Conservation (phyloP, 2,329 filamentous ascomycete genomes). For the Diaporthe nobilis region DNA sequence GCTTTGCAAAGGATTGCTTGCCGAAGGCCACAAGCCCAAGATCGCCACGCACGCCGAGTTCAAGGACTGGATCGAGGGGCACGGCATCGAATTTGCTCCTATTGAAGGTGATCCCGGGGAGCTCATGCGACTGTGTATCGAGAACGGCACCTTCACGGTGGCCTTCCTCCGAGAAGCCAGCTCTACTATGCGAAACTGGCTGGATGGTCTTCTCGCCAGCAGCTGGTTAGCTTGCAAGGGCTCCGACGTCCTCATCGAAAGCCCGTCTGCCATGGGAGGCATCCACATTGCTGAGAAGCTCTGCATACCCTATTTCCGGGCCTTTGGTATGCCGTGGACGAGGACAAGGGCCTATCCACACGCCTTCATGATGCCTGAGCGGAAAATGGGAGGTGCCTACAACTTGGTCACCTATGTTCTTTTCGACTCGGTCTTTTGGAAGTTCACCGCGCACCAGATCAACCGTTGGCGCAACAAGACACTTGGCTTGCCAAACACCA, state of each 20-base stretch:
- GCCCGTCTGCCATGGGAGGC: slow-evolving; percentile 95
- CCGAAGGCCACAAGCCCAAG: slow-evolving; percentile 86
- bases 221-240: slow-evolving; percentile 88
- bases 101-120: slow-evolving; percentile 94
- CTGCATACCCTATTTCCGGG: slow-evolving; percentile 93
- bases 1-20: slow-evolving; percentile 89
- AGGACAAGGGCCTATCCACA: slow-evolving; percentile 95
- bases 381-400: slow-evolving; percentile 95
- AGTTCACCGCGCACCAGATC: slow-evolving; percentile 89
- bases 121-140: slow-evolving; percentile 95
- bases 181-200: slow-evolving; percentile 91
- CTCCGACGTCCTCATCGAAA: slow-evolving; percentile 92
- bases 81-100: slow-evolving; percentile 92
- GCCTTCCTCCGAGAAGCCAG: slow-evolving; percentile 92
- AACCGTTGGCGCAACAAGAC: slow-evolving; percentile 92
- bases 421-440: slow-evolving; percentile 98
- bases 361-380: slow-evolving; percentile 92
- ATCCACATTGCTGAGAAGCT: slow-evolving; percentile 98
- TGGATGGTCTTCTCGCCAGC: slow-evolving; percentile 87
- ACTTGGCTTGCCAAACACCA: slow-evolving; percentile 84
- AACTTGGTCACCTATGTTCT: slow-evolving; percentile 96
- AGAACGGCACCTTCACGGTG: slow-evolving; percentile 96
- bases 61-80: slow-evolving; percentile 87
- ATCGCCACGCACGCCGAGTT: slow-evolving; percentile 97
- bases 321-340: slow-evolving; percentile 99